Percentiles rank a stretch among this genome's conserved stretches.
Conservation (phyloP, 768 basidiomycete species). For the Dioszegia aurantiaca region DNA sequence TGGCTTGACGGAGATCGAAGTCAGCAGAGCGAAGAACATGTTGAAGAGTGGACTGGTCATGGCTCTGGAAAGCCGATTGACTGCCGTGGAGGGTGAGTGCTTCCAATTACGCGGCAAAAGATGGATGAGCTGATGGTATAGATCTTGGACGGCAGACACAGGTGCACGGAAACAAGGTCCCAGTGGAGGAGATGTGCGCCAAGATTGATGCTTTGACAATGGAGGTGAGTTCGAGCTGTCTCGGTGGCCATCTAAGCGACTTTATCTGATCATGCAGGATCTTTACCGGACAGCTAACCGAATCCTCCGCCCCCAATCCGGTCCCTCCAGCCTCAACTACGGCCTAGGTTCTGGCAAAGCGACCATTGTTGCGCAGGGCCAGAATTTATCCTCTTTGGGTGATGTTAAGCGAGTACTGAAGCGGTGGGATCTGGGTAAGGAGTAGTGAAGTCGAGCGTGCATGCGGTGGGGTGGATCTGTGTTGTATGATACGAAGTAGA, state of each 20-base stretch:
- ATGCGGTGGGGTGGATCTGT: no score
- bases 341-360: constrained; percentile 59
- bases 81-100: constrained; percentile 54
- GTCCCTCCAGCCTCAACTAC: constrained; percentile 34
- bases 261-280: constrained; percentile 53
- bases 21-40: constrained; percentile 89
- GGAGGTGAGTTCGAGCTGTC: constrained; percentile 19
- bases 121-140: constrained; percentile 56
- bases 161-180: constrained; percentile 79
- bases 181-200: constrained; percentile 84
- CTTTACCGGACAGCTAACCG: constrained; percentile 72
- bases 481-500: no score
- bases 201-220: constrained; percentile 75
- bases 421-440: constrained; percentile 46
- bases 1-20: constrained; percentile 59
- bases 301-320: constrained; percentile 58
- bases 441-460: neutral
- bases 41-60: constrained; percentile 88
- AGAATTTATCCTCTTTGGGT: constrained; percentile 64
- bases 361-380: constrained; percentile 78
- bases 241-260: neutral
- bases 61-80: constrained; percentile 76
- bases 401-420: constrained; percentile 52
- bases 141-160: constrained; percentile 86
- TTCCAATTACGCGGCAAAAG: neutral